Evolutionary conservation across 106 monocot species (phyloP), one percentile per base, ranked within the genome.

Genomic region (Dioscorea alata): DNA sequence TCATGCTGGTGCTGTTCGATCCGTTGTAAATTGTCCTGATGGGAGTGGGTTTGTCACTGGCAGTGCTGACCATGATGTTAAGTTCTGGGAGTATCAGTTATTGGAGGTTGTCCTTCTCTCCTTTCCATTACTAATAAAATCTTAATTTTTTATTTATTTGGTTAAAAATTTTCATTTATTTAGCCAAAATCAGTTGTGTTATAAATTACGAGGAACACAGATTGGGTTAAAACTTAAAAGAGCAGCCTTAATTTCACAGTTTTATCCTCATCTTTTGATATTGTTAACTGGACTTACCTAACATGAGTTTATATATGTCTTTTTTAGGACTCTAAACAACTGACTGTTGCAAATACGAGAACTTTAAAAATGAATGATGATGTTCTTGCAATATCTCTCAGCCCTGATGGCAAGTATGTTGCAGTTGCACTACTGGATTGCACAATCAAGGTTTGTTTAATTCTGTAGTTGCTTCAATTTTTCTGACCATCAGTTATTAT

Each of bases 41-140:
- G 81, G 82, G n/a, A 79, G 73, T 69, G 90, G 99, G 12, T 99
- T 99, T 80, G 87, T 90, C 33, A 93, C 99, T 24, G 99, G 92
- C 32, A 74, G 84, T 73, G 74, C 76, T 58, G 99, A 99, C 75
- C 63, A 71, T 62, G 85, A 90, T 83, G 83, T 99, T 57, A 92
- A 99, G 73, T 90, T 99, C 69, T 99, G 99, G 99, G 93, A 93
- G 49, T 99, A 93, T 78, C 75, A 81, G 61, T 49, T 85, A 17
- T 59, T 48, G 19, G 20, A 32, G 34, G 34, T 22, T 12, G 22
- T 48, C 49, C 17, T 28, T 28, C 28, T 42, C 42, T 8, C 42
- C 42, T 42, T 10, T 10, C 42, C 5, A 2, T 6, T 6, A 42
- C 42, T 42, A 10, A 42, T 6, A 42, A 42, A 42, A 42, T 42